phyloP scores from a whole-genome alignment of 2,329 filamentous ascomycete species.

The Botrytis paeoniae region DNA sequence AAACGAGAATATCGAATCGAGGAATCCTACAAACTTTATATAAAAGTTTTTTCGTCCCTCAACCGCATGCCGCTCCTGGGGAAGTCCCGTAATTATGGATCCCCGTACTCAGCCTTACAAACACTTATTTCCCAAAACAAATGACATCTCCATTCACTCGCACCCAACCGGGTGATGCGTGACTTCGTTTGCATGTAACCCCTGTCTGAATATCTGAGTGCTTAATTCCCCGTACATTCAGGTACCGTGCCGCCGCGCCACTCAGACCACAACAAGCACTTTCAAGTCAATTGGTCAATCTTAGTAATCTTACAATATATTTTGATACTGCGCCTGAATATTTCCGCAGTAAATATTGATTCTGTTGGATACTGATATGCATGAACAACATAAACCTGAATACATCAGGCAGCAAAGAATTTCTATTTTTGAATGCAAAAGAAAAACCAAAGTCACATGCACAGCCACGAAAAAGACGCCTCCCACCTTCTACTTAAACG shows the following conservation, averaged over 20 bases:
- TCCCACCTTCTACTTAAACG: background rate
- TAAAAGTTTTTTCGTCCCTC: background rate
- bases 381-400: background rate
- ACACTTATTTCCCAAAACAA: background rate
- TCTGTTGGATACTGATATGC: background rate
- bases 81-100: background rate
- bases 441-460: background rate
- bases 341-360: background rate
- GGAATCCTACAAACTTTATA: background rate
- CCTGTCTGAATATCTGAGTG: background rate
- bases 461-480: background rate
- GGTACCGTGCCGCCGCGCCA: background rate
- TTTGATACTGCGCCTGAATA: background rate
- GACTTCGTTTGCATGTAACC: background rate
- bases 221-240: background rate
- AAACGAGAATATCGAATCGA: background rate
- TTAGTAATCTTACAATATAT: background rate
- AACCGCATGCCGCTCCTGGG: background rate
- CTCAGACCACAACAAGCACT: background rate
- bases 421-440: background rate
- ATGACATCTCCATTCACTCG: background rate
- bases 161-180: background rate
- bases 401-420: background rate
- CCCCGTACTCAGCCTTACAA: slow-evolving; percentile 8
- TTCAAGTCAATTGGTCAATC: background rate